A percentile compares a stretch with the other conserved stretches of the same genome.
Conservation (phyloP, 2,329 filamentous ascomycete species). For the Fusarium marasasianum region DNA sequence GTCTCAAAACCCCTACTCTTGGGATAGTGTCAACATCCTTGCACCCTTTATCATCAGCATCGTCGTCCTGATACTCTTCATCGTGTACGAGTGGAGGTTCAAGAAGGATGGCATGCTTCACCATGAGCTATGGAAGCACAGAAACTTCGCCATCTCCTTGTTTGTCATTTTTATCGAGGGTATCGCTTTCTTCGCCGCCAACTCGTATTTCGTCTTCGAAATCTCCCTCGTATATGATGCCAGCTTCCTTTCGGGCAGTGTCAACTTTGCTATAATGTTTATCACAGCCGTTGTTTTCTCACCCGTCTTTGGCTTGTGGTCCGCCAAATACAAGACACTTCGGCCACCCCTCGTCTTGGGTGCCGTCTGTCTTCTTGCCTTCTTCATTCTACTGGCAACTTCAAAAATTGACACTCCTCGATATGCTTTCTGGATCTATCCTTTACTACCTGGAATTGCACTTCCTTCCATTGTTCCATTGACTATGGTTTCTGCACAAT, state of each 20-base stretch:
- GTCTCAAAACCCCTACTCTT: background rate
- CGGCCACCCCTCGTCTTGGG: background rate
- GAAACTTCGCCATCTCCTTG: background rate
- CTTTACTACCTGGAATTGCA: background rate
- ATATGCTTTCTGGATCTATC: background rate
- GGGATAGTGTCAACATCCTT: background rate
- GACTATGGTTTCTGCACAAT: background rate
- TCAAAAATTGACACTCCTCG: background rate
- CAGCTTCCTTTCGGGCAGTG: background rate
- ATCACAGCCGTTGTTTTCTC: background rate
- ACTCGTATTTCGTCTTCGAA: background rate
- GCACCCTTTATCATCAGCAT: background rate
- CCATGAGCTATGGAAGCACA: background rate
- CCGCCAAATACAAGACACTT: background rate
- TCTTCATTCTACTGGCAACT: background rate
- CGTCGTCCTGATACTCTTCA: background rate
- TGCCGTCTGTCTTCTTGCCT: background rate
- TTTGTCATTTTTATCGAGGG: background rate
- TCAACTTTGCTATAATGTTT: background rate
- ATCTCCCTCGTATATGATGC: background rate
- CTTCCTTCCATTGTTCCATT: background rate
- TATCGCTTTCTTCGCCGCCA: background rate
- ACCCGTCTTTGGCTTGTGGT: background rate
- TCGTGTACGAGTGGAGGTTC: background rate
- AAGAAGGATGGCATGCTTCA: background rate